These are phyloP conservation scores for Dichotomocladium elegans DNA, from an alignment of 371 early-diverging fungal species.

Conservation along the genomic window DNA sequence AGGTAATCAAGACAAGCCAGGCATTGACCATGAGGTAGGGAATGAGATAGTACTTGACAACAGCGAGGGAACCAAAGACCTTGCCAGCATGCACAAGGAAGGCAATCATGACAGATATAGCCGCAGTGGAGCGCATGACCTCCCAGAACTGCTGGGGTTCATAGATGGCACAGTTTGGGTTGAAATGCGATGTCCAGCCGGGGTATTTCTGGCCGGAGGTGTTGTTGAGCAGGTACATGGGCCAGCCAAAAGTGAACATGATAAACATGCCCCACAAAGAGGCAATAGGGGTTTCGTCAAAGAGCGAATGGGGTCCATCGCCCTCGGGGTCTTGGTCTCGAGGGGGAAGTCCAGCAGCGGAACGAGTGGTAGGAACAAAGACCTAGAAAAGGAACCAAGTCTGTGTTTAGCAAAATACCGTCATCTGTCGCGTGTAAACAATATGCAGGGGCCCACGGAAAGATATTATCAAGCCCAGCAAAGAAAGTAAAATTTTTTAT, in stretches of 20 bases:
- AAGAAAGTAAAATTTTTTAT: conserved; percentile 2
- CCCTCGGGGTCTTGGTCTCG: conserved; percentile 33
- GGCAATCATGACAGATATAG: conserved; percentile 55
- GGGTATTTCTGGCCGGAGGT: conserved; percentile 67
- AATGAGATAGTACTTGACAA: conserved; percentile 74
- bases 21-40: conserved; percentile 81
- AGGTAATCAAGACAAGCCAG: conserved; percentile 88
- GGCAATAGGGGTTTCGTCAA: conserved; percentile 67
- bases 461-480: too few relatives aligned
- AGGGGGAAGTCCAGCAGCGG: conserved; percentile 39
- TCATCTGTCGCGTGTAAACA: background rate
- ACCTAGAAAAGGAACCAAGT: conserved; percentile 44
- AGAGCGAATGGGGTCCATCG: conserved; percentile 36
- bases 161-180: conserved; percentile 74
- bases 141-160: conserved; percentile 59
- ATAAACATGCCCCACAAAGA: conserved; percentile 53
- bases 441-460: background rate
- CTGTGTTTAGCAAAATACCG: too few relatives aligned
- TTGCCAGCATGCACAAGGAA: conserved; percentile 48
- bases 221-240: conserved; percentile 71
- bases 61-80: conserved; percentile 53
- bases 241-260: conserved; percentile 82
- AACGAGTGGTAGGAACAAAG: conserved; percentile 76
- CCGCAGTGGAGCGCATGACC: conserved; percentile 70
- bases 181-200: conserved; percentile 79